Evolutionary conservation across 257 asterid species (phyloP), one percentile per base, ranked within the genome.

Genomic region (Ehretia macrophylla): DNA sequence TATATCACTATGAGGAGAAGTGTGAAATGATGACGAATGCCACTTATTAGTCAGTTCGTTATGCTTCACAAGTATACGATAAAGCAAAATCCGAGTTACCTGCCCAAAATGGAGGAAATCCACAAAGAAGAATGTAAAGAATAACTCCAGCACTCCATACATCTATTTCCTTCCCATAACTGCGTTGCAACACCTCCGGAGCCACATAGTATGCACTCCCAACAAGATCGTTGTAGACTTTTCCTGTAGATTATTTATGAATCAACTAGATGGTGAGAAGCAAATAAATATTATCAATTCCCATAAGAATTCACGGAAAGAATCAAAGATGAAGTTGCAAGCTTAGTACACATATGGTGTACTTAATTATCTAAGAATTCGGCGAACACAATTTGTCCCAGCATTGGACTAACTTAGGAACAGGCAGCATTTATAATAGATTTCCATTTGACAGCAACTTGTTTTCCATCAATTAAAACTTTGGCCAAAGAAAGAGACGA

Each of bases 91-190:
- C 20, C 8, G 14, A 22, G 19, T 66, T 81, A 81, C 94, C 94
- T 22, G 81, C 90, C 81, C 87, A 85, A 35, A 85, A 85, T 12
- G 95, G 95, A 55, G 95, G 95, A 64, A 68, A 78, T 21, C 94
- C 94, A 76, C 87, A 55, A 32, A 85, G 55, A 50, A 85, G 86
- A 54, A 83, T 83, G 74, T 80, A 85, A 39, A 85, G 54, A 8
- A 85, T 80, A 67, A 85, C 82, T 49, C 94, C 94, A 47, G 87
- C 94, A 55, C 94, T 85, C 94, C 95, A 85, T 16, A 85, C 81
- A 40, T 85, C 95, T 6, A 78, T 72, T 65, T 85, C 90, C 63
- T 80, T 80, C 44, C 95, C 90, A 40, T 85, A 85, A 1, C 63
- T 75, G 66, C 68, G 64, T 12, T 67, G 64, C 44, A 85, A 68